Percentiles rank a stretch among this genome's conserved stretches.
Conservation (phyloP, 345 rosid genomes). For the Salix suchowensis region DNA sequence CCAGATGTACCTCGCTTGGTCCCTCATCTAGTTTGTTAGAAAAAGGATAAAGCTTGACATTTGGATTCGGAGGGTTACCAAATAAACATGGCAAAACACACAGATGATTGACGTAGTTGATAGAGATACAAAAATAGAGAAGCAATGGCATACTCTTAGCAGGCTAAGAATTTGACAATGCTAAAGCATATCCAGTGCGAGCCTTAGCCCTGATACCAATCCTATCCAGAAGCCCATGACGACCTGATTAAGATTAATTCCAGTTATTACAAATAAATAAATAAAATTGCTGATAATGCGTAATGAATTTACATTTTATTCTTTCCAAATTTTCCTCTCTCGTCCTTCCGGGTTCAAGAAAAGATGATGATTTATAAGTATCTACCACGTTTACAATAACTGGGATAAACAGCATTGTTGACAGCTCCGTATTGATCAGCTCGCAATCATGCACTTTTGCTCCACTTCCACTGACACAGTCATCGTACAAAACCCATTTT, state of each 20-base stretch:
- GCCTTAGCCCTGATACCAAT: slow-evolving; percentile 72
- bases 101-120: not conserved
- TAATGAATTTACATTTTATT: too few species aligned
- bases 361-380: not conserved
- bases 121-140: not conserved
- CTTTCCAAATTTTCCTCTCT: too few species aligned
- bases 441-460: slow-evolving; percentile 76
- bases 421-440: slow-evolving; percentile 86
- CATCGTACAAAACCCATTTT: slow-evolving; percentile 41
- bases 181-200: slow-evolving; percentile 61
- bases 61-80: not conserved
- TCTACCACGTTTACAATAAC: slow-evolving; percentile 80
- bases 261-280: not conserved
- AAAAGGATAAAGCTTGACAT: not conserved
- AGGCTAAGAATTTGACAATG: slow-evolving; percentile 79
- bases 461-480: slow-evolving; percentile 51
- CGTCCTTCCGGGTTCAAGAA: too few species aligned
- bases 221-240: slow-evolving; percentile 71
- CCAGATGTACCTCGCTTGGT: not conserved
- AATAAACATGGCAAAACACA: not conserved
- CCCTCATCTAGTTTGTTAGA: not conserved
- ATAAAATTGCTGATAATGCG: not conserved
- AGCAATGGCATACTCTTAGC: slow-evolving; percentile 45
- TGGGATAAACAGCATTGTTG: slow-evolving; percentile 80
- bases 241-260: slow-evolving; percentile 38